Evolutionary conservation across 2,329 filamentous ascomycete genomes (phyloP).

Genomic region (Niveomyces coronatus): DNA sequence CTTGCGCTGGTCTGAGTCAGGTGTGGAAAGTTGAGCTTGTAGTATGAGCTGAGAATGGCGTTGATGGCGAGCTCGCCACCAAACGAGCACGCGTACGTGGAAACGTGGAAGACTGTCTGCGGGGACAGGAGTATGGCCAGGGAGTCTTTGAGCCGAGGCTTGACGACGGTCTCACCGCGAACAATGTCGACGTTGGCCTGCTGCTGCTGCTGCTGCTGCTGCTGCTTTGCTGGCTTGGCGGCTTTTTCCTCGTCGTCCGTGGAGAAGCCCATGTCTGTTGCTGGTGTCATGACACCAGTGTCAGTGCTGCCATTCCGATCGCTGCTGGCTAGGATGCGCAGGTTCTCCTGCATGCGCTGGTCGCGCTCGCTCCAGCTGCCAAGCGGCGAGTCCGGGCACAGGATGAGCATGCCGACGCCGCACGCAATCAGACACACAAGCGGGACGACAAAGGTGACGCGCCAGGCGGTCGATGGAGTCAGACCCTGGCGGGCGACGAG

Average conservation of each 20-base stretch:
- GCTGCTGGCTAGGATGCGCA: slow-evolving; percentile 36
- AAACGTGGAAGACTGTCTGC: slow-evolving; percentile 44
- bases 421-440: slow-evolving; percentile 62
- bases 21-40: slow-evolving; percentile 47
- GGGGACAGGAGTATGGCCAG: slow-evolving; percentile 36
- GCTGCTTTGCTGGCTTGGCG: slow-evolving; percentile 15
- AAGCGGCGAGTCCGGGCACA: slow-evolving; percentile 73
- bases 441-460: slow-evolving; percentile 74
- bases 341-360: slow-evolving; percentile 43
- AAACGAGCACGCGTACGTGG: slow-evolving; percentile 54
- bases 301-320: slow-evolving; percentile 32
- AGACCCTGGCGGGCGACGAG: slow-evolving; percentile 51
- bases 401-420: slow-evolving; percentile 57
- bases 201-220: slow-evolving; percentile 34
- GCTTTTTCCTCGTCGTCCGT: slow-evolving; percentile 25
- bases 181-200: slow-evolving; percentile 47
- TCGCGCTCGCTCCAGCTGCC: slow-evolving; percentile 72
- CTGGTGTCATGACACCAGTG: slow-evolving; percentile 35
- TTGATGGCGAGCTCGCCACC: slow-evolving; percentile 54
- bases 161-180: slow-evolving; percentile 40
- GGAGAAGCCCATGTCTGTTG: slow-evolving; percentile 5
- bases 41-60: slow-evolving; percentile 47
- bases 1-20: slow-evolving; percentile 46
- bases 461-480: slow-evolving; percentile 62
- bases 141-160: slow-evolving; percentile 44